Evolutionary conservation across 192 early-diverging fungal species (phyloP).

Genomic region (Backusella australiensis): DNA sequence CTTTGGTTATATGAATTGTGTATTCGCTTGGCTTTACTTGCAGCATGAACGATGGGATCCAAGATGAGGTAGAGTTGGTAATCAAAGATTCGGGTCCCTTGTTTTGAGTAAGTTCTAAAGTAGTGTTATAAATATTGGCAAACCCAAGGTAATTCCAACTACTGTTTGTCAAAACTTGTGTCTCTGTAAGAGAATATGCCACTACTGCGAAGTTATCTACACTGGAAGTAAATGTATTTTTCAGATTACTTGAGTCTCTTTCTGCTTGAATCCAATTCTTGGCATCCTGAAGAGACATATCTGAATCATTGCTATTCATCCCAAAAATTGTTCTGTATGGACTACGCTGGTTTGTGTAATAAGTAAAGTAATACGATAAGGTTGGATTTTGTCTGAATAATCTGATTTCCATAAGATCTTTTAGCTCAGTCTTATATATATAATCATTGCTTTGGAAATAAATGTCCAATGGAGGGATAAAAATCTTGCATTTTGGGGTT

Average conservation of each 20-base stretch:
- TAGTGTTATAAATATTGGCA: background rate
- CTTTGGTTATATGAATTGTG: background rate
- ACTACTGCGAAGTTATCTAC: background rate
- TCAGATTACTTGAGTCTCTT: background rate
- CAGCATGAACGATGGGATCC: background rate
- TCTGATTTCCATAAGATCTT: background rate
- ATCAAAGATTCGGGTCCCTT: background rate
- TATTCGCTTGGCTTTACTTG: background rate
- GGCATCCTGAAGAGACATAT: background rate
- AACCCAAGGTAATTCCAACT: slow-evolving; percentile 18
- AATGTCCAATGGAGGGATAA: background rate
- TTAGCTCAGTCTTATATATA: too few relatives aligned
- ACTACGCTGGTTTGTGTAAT: background rate
- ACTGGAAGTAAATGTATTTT: background rate
- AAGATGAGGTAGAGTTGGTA: background rate
- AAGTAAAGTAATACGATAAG: background rate
- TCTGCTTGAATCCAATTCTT: background rate
- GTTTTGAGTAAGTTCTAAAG: background rate
- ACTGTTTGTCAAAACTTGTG: background rate
- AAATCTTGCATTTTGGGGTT: background rate
- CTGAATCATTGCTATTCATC: background rate
- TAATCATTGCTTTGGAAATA: background rate
- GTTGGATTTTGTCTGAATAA: background rate
- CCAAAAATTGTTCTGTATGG: background rate
- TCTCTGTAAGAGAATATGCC: background rate